phyloP scores from a whole-genome alignment of 495 filamentous ascomycete species.

The Friedmanniomyces endolithicus region DNA sequence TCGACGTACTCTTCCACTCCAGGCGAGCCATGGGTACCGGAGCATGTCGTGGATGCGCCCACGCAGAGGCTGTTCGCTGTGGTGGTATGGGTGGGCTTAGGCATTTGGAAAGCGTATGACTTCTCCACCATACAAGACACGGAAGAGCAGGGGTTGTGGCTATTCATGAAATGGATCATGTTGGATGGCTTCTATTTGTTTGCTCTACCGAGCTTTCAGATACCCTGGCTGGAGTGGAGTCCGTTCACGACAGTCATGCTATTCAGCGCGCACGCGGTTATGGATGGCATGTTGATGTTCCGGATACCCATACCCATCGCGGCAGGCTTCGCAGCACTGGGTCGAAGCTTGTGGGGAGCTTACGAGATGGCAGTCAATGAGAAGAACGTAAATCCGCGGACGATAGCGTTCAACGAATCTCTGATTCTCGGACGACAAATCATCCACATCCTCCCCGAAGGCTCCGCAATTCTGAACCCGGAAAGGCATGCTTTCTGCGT shows the following conservation, averaged over 20 bases:
- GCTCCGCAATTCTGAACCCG: slow-evolving; percentile 82
- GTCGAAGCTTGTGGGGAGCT: slow-evolving; percentile 65
- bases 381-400: slow-evolving; percentile 69
- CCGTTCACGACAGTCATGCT: slow-evolving; percentile 50
- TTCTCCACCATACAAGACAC: slow-evolving; percentile 60
- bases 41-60: slow-evolving; percentile 67
- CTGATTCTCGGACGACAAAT: slow-evolving; percentile 91
- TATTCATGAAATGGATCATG: slow-evolving; percentile 84
- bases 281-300: slow-evolving; percentile 84
- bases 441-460: slow-evolving; percentile 92
- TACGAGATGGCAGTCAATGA: slow-evolving; percentile 83
- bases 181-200: slow-evolving; percentile 78
- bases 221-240: slow-evolving; percentile 91
- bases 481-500: slow-evolving; percentile 65
- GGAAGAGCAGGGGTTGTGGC: slow-evolving; percentile 65
- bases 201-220: slow-evolving; percentile 66
- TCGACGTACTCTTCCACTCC: slow-evolving; percentile 16
- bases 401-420: slow-evolving; percentile 77
- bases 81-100: slow-evolving; percentile 58
- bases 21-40: slow-evolving; percentile 56
- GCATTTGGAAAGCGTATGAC: slow-evolving; percentile 75
- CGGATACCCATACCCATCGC: slow-evolving; percentile 62
- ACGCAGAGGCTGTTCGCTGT: slow-evolving; percentile 75
- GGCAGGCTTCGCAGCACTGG: slow-evolving; percentile 52
- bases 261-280: slow-evolving; percentile 54